Conservation (phyloP, 768 basidiomycete genomes). For the Amanita phalloides region DNA sequence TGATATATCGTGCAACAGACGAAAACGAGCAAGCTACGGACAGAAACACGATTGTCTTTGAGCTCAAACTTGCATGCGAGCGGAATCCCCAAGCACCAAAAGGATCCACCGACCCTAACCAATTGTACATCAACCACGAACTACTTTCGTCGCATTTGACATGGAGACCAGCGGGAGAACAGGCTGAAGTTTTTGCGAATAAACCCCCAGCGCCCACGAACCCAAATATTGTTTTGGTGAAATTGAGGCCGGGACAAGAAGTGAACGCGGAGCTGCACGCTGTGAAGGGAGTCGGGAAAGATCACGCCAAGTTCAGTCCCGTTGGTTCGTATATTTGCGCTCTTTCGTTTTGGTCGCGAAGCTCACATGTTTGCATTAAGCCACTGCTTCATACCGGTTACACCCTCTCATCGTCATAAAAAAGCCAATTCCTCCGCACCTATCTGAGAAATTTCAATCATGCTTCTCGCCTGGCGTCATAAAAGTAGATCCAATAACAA, state of each 20-base stretch:
- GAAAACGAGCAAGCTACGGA: constrained; percentile 65
- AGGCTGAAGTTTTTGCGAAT: constrained; percentile 44
- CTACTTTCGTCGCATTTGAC: constrained; percentile 54
- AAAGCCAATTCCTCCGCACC: constrained; percentile 68
- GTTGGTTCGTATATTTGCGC: constrained; percentile 49
- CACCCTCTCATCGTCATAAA: constrained; percentile 74
- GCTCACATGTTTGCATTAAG: constrained; percentile 25
- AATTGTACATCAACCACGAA: constrained; percentile 65
- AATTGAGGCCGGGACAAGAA: constrained; percentile 85
- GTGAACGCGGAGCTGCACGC: constrained; percentile 84
- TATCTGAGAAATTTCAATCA: constrained; percentile 69
- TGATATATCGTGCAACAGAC: constrained; percentile 12
- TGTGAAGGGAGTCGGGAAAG: constrained; percentile 84
- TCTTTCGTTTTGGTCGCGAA: neutral
- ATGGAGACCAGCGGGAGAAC: constrained; percentile 82
- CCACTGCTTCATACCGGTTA: constrained; percentile 92
- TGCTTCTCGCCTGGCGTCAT: constrained; percentile 87
- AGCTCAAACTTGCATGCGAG: constrained; percentile 55
- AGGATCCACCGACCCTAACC: constrained; percentile 41
- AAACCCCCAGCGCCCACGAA: constrained; percentile 58
- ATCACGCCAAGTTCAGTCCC: constrained; percentile 94
- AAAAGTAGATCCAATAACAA: constrained; percentile 44
- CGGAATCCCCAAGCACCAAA: constrained; percentile 45
- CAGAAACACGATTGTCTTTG: constrained; percentile 86
- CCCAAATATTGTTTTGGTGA: constrained; percentile 78